A percentile compares a stretch with the other conserved stretches of the same genome.
These are phyloP conservation scores for Xylaria sp. DNA, from an alignment of 2,329 filamentous ascomycete species.

Conservation along the genomic window DNA sequence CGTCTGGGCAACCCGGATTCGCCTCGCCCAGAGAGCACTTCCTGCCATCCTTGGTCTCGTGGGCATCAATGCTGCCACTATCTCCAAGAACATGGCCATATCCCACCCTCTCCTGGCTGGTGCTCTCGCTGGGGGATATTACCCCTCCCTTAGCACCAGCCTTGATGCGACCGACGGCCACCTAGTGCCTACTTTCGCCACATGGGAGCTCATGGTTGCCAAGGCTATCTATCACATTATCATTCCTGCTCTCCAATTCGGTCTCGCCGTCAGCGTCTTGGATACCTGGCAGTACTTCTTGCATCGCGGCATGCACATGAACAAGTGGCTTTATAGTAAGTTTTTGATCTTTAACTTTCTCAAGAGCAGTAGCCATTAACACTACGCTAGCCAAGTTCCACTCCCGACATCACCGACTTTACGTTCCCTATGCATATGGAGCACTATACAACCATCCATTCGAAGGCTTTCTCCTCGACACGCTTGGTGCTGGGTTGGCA, in stretches of 20 bases:
- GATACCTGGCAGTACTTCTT: constrained; percentile 99
- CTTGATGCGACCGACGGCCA: constrained; percentile 62
- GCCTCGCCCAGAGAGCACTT: constrained; percentile 80
- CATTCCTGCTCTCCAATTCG: constrained; percentile 81
- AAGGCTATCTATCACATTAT: constrained; percentile 81
- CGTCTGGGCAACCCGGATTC: constrained; percentile 86
- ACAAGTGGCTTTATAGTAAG: constrained; percentile 96
- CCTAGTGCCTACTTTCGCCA: constrained; percentile 76
- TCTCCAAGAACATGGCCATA: constrained; percentile 78
- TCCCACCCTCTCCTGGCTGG: constrained; percentile 80
- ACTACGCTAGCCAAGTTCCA: constrained; percentile 78
- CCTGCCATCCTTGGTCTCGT: constrained; percentile 75
- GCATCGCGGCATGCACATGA: constrained; percentile 96
- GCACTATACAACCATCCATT: constrained; percentile 97
- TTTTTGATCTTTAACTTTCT: constrained; percentile 70
- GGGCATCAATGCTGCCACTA: constrained; percentile 78
- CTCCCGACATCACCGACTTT: constrained; percentile 93
- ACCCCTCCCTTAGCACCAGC: constrained; percentile 74
- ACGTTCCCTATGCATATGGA: constrained; percentile 97
- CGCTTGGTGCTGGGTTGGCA: constrained; percentile 82
- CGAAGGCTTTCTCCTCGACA: constrained; percentile 94
- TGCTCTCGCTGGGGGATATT: constrained; percentile 80
- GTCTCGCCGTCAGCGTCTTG: constrained; percentile 77
- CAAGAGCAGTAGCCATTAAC: constrained; percentile 50
- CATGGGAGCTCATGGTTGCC: constrained; percentile 81